A percentile compares a stretch with the other conserved stretches of the same genome.
These are phyloP conservation scores for Mallotus repandus DNA, from an alignment of 441 rosid species.

Conservation along the genomic window DNA sequence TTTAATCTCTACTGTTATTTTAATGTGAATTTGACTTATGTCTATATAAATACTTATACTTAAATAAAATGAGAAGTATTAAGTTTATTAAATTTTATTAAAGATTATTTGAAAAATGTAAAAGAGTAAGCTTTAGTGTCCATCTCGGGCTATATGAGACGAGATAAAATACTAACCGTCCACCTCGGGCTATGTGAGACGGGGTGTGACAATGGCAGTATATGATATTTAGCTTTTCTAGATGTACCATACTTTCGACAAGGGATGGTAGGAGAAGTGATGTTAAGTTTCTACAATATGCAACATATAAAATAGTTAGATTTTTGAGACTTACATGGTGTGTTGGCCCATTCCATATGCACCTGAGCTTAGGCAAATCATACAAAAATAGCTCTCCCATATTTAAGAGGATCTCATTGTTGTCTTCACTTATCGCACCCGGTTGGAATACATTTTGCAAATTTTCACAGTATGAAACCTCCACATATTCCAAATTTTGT, in stretches of 20 bases:
- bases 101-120: too few relatives aligned
- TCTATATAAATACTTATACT: too few relatives aligned
- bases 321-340: conserved; percentile 11
- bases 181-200: too few relatives aligned
- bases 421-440: background rate
- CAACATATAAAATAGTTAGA: background rate
- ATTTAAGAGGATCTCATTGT: background rate
- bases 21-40: too few relatives aligned
- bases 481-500: background rate
- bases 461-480: background rate
- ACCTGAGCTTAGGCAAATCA: background rate
- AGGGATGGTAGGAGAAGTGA: conserved; percentile 8
- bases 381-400: background rate
- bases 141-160: too few relatives aligned
- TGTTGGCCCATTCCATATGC: conserved; percentile 15
- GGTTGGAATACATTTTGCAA: conserved; percentile 11
- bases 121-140: too few relatives aligned
- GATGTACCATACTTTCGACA: conserved; percentile 8
- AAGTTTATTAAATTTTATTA: too few relatives aligned
- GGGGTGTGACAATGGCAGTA: too few relatives aligned
- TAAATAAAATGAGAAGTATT: too few relatives aligned
- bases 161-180: too few relatives aligned
- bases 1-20: too few relatives aligned
- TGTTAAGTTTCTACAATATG: accelerated
- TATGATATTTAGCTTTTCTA: background rate